These are phyloP conservation scores for Nannochloris sp. DNA, from an alignment of 139 green algal species.

Conservation along the genomic window DNA sequence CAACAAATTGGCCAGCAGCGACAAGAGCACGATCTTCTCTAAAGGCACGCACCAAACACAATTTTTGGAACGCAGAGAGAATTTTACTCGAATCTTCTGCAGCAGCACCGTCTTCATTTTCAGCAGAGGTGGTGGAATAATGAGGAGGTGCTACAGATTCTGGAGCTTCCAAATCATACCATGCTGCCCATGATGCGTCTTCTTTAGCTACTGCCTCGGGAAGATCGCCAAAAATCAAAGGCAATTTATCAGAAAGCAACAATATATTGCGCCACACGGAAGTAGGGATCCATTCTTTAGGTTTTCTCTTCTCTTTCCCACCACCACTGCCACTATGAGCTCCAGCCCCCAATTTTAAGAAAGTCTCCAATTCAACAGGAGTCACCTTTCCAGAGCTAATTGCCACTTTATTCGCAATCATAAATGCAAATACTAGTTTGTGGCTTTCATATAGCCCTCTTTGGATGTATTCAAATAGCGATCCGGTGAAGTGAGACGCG, in stretches of 20 bases:
- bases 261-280: constrained; percentile 79
- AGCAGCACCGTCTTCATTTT: constrained; percentile 53
- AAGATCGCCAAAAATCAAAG: constrained; percentile 48
- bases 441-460: constrained; percentile 93
- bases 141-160: constrained; percentile 36
- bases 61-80: constrained; percentile 84
- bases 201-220: constrained; percentile 70
- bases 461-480: constrained; percentile 89
- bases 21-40: constrained; percentile 86
- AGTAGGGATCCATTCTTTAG: constrained; percentile 81
- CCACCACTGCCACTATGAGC: constrained; percentile 66
- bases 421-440: constrained; percentile 90
- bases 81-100: constrained; percentile 45
- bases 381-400: constrained; percentile 19
- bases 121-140: neutral
- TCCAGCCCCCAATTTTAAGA: constrained; percentile 81
- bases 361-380: constrained; percentile 62
- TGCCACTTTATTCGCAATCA: constrained; percentile 75
- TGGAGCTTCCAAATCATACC: constrained; percentile 86
- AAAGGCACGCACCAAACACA: constrained; percentile 63
- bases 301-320: constrained; percentile 63
- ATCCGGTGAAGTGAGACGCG: constrained; percentile 87
- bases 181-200: constrained; percentile 79
- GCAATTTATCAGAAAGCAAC: constrained; percentile 55
- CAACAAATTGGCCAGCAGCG: constrained; percentile 75